Base-by-base conservation (phyloP, 148 eudicot species). In the Rheum nobile region DNA sequence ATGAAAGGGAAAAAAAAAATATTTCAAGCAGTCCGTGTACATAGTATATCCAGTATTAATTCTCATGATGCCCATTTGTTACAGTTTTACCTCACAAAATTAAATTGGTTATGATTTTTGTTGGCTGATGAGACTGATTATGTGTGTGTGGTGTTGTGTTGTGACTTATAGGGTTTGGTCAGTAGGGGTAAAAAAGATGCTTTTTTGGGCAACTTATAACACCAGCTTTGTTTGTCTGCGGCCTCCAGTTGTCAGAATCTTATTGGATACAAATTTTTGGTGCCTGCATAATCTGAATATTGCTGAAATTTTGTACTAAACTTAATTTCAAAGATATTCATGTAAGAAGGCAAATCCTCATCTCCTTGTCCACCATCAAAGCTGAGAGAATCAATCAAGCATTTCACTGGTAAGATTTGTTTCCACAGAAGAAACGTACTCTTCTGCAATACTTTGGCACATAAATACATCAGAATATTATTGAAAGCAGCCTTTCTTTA, bases 271-370 rank as follows among this genome's bases (percentile, higher is more conserved):
- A 55, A 22, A 8, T 22, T 55, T 55, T 55, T 26, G 52, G 52
- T 50, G 57, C 57, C 57, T 50, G 57, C 57, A 50, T 50, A 50
- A 50, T n/a, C 57, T 50, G 57, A 50, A 50, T 50, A 50, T 22
- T 50, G n/a, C 57, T 50, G 26, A 50, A 50, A 50, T 5, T 50
- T 50, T 50, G 57, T 50, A 50, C 57, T 16, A 50, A 50, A 50
- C 52, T 46, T 46, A 14, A 46, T 46, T 13, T 46, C n/a, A 46
- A 46, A 46, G n/a, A 14, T 17, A 46, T 46, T 46, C n/a, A 14
- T 17, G 4, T 46, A 43, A 43, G 46, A 43, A 43, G 46, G 46
- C 46, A 43, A 43, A 43, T 21, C 57, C 57, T 50, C 57, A 6
- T 50, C 57, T 50, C 57, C 24, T 50, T 43, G 11, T n/a, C 57